phyloP scores from a whole-genome alignment of 257 asterid species.

The Capsicum baccatum region DNA sequence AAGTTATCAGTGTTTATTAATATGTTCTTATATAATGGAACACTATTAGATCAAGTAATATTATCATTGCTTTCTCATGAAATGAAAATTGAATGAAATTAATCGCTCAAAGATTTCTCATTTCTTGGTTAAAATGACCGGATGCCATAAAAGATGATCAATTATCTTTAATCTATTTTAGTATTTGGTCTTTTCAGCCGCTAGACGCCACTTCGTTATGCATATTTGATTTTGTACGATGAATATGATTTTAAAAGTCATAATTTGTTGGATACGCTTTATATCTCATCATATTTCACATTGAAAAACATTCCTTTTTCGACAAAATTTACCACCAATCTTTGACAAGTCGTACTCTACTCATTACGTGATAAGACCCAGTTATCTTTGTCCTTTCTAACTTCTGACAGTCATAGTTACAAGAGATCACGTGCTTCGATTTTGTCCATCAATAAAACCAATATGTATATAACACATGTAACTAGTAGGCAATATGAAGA shows the following conservation, averaged over 20 bases:
- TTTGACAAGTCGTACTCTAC: too few relatives aligned
- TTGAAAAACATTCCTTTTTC: too few relatives aligned
- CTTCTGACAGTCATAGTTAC: too few relatives aligned
- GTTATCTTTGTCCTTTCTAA: too few relatives aligned
- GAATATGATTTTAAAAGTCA: not conserved
- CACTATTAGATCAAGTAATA: not conserved
- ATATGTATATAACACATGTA: too few relatives aligned
- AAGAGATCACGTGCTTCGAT: too few relatives aligned
- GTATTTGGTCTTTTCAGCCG: fast-evolving
- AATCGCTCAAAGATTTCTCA: not conserved
- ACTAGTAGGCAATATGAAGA: too few relatives aligned
- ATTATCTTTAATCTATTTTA: fast-evolving
- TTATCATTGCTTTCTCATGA: not conserved
- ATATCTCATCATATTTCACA: not conserved
- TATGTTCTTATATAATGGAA: not conserved
- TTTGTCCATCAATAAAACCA: too few relatives aligned
- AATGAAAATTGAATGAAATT: not conserved
- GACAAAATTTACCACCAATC: too few relatives aligned
- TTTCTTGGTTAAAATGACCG: not conserved
- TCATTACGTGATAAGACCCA: too few relatives aligned
- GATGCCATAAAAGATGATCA: not conserved
- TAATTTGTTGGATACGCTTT: not conserved
- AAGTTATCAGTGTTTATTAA: not conserved
- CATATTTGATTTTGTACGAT: not conserved
- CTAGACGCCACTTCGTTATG: not conserved